Evolutionary conservation across 257 asterid genomes (phyloP).

Genomic region (Haberlea rhodopensis): DNA sequence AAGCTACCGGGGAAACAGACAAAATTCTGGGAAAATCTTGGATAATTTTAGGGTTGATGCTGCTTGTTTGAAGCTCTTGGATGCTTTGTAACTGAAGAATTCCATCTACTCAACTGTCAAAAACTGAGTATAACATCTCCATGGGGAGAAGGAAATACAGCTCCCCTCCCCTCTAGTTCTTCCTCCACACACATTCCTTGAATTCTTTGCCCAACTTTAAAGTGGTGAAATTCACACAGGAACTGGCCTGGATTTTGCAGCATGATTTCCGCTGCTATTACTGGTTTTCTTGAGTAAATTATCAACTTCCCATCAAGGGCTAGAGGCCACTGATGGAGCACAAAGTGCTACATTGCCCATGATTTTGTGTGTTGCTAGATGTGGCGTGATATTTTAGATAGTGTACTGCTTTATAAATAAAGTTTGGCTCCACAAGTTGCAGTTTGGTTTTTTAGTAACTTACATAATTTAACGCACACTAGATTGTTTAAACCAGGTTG

Average conservation of each 20-base stretch:
- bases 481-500: no score
- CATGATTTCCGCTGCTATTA: constrained; percentile 61
- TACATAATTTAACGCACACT: no score
- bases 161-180: constrained; percentile 47
- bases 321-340: constrained; percentile 50
- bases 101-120: constrained; percentile 57
- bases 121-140: constrained; percentile 71
- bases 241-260: constrained; percentile 59
- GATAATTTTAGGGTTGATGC: constrained; percentile 32
- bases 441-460: background rate
- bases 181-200: constrained; percentile 59
- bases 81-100: constrained; percentile 26
- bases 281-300: constrained; percentile 37
- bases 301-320: constrained; percentile 43
- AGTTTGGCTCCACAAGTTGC: background rate
- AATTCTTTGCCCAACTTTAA: constrained; percentile 51
- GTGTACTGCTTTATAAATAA: background rate
- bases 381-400: background rate
- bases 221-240: constrained; percentile 42
- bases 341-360: constrained; percentile 71
- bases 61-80: constrained; percentile 43
- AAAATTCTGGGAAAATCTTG: constrained; percentile 54
- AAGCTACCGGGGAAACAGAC: constrained; percentile 40
- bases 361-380: background rate
- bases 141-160: constrained; percentile 56